phyloP scores from a whole-genome alignment of 805 yeast genomes.

The Wickerhamomyces canadensis region DNA sequence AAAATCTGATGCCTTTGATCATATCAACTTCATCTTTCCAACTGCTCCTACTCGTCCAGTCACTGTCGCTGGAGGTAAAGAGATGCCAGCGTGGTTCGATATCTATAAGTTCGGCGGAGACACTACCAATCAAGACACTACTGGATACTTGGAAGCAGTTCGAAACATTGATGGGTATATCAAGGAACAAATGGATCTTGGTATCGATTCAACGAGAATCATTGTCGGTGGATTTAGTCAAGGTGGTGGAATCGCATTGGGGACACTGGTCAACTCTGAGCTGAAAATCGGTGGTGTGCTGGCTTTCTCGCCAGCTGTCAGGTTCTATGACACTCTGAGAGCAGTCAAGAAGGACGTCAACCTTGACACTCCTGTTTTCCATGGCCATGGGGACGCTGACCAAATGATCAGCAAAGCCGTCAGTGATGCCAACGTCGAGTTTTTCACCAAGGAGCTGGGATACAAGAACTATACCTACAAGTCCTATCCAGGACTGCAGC shows the following conservation, averaged over 20 bases:
- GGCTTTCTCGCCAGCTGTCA: conserved; percentile 70
- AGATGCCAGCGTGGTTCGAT: conserved; percentile 88
- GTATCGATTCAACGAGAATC: conserved; percentile 59
- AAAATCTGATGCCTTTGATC: conserved; percentile 38
- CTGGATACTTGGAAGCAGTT: conserved; percentile 48
- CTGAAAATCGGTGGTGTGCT: conserved; percentile 73
- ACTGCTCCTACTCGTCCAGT: conserved; percentile 77
- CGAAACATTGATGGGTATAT: conserved; percentile 40
- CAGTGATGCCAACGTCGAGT: conserved; percentile 35
- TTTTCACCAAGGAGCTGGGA: conserved; percentile 42
- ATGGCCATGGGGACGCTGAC: conserved; percentile 84
- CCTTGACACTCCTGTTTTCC: conserved; percentile 67
- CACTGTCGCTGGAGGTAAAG: conserved; percentile 57
- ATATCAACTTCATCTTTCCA: conserved; percentile 78
- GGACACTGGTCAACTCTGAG: conserved; percentile 47
- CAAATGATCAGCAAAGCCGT: conserved; percentile 43
- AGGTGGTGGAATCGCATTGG: conserved; percentile 80
- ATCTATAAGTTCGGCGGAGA: conserved; percentile 47
- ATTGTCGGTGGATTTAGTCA: conserved; percentile 95
- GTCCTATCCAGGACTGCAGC: conserved; percentile 59
- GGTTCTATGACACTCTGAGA: conserved; percentile 18
- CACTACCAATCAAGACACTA: conserved; percentile 39
- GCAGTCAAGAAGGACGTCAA: conserved; percentile 35
- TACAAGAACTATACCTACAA: conserved; percentile 42
- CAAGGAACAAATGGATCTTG: conserved; percentile 42